Evolutionary conservation across 2,329 filamentous ascomycete genomes (phyloP), one percentile per base, ranked within the genome.

Genomic region (Blumeria hordei): DNA sequence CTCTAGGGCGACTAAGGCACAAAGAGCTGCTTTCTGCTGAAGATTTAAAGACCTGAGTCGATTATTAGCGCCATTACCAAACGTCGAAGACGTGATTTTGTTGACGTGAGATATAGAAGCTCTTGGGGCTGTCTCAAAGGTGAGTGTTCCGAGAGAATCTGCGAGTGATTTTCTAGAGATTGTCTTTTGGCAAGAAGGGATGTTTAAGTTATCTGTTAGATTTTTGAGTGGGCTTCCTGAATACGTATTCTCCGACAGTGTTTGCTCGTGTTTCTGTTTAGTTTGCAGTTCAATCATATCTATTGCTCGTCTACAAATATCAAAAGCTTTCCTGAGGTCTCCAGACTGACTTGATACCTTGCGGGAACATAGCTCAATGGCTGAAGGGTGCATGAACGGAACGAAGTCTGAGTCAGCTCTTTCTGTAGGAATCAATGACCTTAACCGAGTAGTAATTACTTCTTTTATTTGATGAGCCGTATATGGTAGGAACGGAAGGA

Each of bases 301-400:
- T 55, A 98, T 80, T 3, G 88, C 87, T 55, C 87, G 80, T 50
- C 87, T 83, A 67, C 90, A 88, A 57, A 98, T 86, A 67, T 95
- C 90, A 63, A 96, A 95, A 0, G 88, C 90, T 67, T 94, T 94
- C 58, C 92, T 85, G 52, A 98, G 69, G 67, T 98, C 92, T 45
- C 92, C 92, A 0, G 87, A 94, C 66, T 96, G 90, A 55, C 84
- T 87, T 3, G 92, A 84, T 14, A 98, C 86, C 67, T 96, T 98
- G 66, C 92, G 86, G 7, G 92, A 84, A 66, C 90, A 94, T 47
- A 98, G 80, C 63, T 93, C 86, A 61, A 98, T 88, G 16, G 92
- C 92, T 11, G 87, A 85, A 0, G 90, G 90, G 63, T 96, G 90
- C 57, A 98, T 78, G 64, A 96, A 94, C 0, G 92, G 92, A 3